These are phyloP conservation scores for Xerocomellus chrysenteron DNA, from an alignment of 768 basidiomycete genomes.

Conservation along the genomic window DNA sequence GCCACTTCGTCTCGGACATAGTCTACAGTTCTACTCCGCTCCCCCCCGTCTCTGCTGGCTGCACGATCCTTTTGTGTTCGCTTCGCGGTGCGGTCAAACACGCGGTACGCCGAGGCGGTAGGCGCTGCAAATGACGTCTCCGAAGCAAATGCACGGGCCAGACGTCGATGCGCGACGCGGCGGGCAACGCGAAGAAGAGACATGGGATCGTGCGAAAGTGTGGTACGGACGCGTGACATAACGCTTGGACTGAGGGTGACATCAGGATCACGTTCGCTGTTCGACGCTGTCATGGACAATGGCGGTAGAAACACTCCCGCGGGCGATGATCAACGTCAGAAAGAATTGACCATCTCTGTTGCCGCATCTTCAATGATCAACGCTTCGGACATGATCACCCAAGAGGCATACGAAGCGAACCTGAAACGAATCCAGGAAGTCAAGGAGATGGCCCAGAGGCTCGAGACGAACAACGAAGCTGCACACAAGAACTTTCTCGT, in stretches of 20 bases:
- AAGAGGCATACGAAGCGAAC: slow-evolving; percentile 26
- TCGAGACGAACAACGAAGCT: slow-evolving; percentile 41
- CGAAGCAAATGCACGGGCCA: slow-evolving; percentile 47
- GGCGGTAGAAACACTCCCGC: neutral
- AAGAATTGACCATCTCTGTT: slow-evolving; percentile 12
- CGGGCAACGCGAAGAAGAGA: slow-evolving; percentile 5
- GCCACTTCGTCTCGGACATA: slow-evolving; percentile 91
- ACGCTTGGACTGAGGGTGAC: neutral
- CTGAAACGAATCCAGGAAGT: slow-evolving; percentile 25
- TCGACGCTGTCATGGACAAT: slow-evolving; percentile 16
- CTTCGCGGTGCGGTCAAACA: slow-evolving; percentile 87
- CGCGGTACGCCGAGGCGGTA: slow-evolving; percentile 58
- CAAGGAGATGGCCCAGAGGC: slow-evolving; percentile 28
- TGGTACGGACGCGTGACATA: slow-evolving; percentile 19
- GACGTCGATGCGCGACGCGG: slow-evolving; percentile 1
- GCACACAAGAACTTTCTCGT: slow-evolving; percentile 38
- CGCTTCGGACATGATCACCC: slow-evolving; percentile 16
- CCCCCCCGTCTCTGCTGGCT: slow-evolving; percentile 53
- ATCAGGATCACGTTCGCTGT: neutral
- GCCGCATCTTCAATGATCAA: slow-evolving; percentile 28
- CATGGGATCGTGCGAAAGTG: slow-evolving; percentile 18
- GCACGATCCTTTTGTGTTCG: slow-evolving; percentile 75
- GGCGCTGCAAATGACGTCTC: slow-evolving; percentile 42
- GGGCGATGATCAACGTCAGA: slow-evolving; percentile 12
- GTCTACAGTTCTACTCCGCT: slow-evolving; percentile 76